phyloP scores from a whole-genome alignment of 495 filamentous ascomycete genomes.

The Hyaloscypha bicolor region DNA sequence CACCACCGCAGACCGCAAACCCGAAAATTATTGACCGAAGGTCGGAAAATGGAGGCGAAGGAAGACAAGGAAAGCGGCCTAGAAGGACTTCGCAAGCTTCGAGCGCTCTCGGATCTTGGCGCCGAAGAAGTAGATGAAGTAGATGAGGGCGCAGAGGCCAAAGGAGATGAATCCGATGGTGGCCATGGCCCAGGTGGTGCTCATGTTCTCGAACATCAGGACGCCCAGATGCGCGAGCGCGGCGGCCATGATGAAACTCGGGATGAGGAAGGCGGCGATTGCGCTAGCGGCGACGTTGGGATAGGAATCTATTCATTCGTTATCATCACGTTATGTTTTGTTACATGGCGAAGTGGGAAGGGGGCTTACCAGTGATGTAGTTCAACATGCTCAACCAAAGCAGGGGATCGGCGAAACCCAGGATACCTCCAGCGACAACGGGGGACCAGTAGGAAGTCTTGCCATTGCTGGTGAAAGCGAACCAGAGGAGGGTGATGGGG shows the following conservation, averaged over 20 bases:
- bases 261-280: slow-evolving; percentile 44
- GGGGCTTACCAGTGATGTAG: slow-evolving; percentile 35
- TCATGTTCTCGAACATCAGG: slow-evolving; percentile 41
- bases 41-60: no score
- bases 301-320: slow-evolving; percentile 35
- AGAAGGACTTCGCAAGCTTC: slow-evolving; percentile 3
- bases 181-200: slow-evolving; percentile 42
- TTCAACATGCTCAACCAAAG: slow-evolving; percentile 43
- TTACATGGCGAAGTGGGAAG: not conserved
- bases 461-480: slow-evolving; percentile 41
- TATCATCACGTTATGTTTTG: not conserved
- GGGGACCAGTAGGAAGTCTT: slow-evolving; percentile 42
- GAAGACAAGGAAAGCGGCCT: not conserved
- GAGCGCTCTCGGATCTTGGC: slow-evolving; percentile 25
- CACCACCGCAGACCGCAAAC: not conserved
- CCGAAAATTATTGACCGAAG: not conserved
- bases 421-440: slow-evolving; percentile 37
- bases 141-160: slow-evolving; percentile 39
- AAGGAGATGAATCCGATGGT: slow-evolving; percentile 41
- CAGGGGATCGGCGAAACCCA: slow-evolving; percentile 42
- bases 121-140: slow-evolving; percentile 43
- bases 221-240: slow-evolving; percentile 42
- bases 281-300: slow-evolving; percentile 42
- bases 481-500: slow-evolving; percentile 41
- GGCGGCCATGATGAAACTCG: slow-evolving; percentile 40